Percentiles rank a stretch among this genome's conserved stretches.
Evolutionary conservation across 805 yeast species (phyloP).

Genomic region (Cyberlindnera amylophila): DNA sequence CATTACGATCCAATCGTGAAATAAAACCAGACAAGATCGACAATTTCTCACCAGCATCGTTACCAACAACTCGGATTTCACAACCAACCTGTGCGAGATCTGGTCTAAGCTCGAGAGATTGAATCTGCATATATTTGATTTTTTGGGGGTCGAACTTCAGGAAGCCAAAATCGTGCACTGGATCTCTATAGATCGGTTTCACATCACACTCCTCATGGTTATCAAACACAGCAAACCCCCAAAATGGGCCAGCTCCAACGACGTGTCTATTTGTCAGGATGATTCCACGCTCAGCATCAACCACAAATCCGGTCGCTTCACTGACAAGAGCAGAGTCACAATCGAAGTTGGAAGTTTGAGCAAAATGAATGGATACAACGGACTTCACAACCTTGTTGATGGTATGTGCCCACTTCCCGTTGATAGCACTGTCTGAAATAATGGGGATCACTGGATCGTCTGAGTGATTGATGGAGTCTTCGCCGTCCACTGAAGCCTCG

Average conservation of each 20-base stretch:
- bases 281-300: slow-evolving; percentile 75
- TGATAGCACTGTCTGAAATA: slow-evolving; percentile 1
- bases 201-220: slow-evolving; percentile 92
- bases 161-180: slow-evolving; percentile 93
- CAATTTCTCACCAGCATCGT: slow-evolving; percentile 93
- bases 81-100: slow-evolving; percentile 87
- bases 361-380: slow-evolving; percentile 85
- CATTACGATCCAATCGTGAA: slow-evolving; percentile 81
- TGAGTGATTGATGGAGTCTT: too few species aligned
- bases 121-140: slow-evolving; percentile 70
- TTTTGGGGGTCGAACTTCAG: slow-evolving; percentile 68
- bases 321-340: slow-evolving; percentile 76
- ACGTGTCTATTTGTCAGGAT: slow-evolving; percentile 92
- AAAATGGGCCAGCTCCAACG: slow-evolving; percentile 92
- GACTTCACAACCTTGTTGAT: slow-evolving; percentile 77
- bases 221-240: slow-evolving; percentile 88
- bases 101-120: slow-evolving; percentile 66
- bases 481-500: too few species aligned
- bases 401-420: slow-evolving; percentile 69
- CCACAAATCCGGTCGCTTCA: slow-evolving; percentile 96
- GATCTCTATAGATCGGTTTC: slow-evolving; percentile 83
- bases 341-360: slow-evolving; percentile 84
- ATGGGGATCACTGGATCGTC: background rate
- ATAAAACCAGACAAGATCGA: slow-evolving; percentile 83
- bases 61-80: slow-evolving; percentile 92